Evolutionary conservation across 75 land plant species (phyloP).

Genomic region (Sequoiadendron giganteum): DNA sequence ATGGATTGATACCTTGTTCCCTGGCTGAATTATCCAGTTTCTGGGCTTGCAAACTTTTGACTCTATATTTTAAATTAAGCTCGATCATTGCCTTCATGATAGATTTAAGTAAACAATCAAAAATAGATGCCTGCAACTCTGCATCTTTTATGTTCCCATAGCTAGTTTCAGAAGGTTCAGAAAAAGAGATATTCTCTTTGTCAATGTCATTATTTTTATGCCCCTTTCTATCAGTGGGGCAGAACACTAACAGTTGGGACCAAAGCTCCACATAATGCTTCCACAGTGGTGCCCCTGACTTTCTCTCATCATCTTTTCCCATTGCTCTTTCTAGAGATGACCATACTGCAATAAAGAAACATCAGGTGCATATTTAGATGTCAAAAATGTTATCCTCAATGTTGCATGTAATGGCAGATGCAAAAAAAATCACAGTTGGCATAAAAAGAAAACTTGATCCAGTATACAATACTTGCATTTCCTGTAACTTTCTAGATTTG

Average conservation of each 20-base stretch:
- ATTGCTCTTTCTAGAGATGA: slow-evolving; percentile 46
- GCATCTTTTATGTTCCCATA: neutral
- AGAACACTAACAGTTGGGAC: slow-evolving; percentile 31
- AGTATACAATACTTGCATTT: neutral
- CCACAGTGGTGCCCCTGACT: slow-evolving; percentile 26
- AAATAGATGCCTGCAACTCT: slow-evolving; percentile 22
- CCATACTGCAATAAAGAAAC: slow-evolving; percentile 28
- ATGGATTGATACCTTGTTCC: slow-evolving; percentile 1
- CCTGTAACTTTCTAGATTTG: neutral
- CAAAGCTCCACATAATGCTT: slow-evolving; percentile 43
- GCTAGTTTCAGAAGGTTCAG: neutral
- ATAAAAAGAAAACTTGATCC: neutral
- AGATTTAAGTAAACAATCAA: slow-evolving; percentile 36
- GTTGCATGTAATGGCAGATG: neutral
- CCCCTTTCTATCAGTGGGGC: neutral
- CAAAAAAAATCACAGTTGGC: neutral
- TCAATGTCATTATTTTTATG: slow-evolving; percentile 8
- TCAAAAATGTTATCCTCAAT: neutral
- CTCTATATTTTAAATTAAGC: slow-evolving; percentile 45
- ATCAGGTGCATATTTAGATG: neutral
- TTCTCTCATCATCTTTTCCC: slow-evolving; percentile 25
- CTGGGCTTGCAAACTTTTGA: slow-evolving; percentile 16
- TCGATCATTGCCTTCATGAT: slow-evolving; percentile 39
- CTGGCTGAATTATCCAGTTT: neutral
- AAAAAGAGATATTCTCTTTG: neutral